Base-by-base conservation (phyloP, 2,329 filamentous ascomycete genomes). In the Dendryphion nanum region DNA sequence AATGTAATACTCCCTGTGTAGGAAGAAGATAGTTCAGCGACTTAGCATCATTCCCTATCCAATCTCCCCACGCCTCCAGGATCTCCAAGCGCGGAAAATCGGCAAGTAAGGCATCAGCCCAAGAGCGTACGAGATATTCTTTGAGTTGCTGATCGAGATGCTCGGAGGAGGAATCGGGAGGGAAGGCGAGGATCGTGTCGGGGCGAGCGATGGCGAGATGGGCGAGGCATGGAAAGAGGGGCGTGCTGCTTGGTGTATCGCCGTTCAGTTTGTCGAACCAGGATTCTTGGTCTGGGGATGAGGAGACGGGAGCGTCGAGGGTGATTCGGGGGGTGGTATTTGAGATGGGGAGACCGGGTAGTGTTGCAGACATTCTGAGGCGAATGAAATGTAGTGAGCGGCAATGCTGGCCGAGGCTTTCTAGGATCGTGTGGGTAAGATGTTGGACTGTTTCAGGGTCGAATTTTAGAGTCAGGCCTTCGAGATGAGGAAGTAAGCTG, bases 11-110 rank as follows among this genome's bases (percentile, higher is more conserved):
- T 24, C 61, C 59, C 21, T 60, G 48, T 3, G 45, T 50, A 1
- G 59, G 59, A 2, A 63, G 33, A n/a, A 62, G 51, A 42, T 64
- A 64, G 12, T 51, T 54, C 16, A 61, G 43, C 1, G 44, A 54
- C 24, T 61, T 53, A 19, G 51, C 53, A 30, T 61, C 57, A n/a
- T 52, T 41, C 1, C 59, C 57, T 1, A 46, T 50, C 39, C 45
- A 57, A 18, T 64, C 59, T 23, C 58, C 51, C 61, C 61, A 64
- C 1, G 59, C 59, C 40, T 64, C 59, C 1, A 63, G 44, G 2
- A 61, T 50, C 24, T 63, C 55, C 6, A 63, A 45, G 15, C 37
- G 35, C 18, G 61, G 59, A 18, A 62, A 63, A 18, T 60, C 52
- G 1, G 40, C 41, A 12, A 54, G 42, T 1, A 64, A 36, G 4